Conservation (phyloP, 177 flowering plant genomes). For the Vitis hybrid region DNA sequence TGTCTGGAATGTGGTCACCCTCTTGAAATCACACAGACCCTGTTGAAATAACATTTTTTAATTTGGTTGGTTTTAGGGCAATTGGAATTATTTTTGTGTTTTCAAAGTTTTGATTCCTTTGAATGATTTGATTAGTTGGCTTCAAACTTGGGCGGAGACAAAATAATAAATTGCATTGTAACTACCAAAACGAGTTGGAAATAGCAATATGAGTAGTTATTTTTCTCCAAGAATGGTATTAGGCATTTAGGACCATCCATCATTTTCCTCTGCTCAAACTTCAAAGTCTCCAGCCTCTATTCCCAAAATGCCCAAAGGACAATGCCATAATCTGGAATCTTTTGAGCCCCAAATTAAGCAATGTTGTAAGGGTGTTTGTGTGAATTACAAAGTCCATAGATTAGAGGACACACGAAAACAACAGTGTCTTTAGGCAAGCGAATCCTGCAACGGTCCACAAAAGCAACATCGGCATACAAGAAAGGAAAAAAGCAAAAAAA, state of each 20-base stretch:
- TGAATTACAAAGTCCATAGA: background rate
- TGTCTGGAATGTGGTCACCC: no score
- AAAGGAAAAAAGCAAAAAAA: background rate
- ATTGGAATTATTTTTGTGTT: no score
- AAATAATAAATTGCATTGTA: background rate
- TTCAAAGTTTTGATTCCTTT: no score
- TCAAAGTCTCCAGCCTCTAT: background rate
- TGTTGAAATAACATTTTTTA: no score
- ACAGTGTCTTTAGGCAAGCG: conserved; percentile 9
- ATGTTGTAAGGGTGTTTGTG: background rate
- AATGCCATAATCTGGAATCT: no score
- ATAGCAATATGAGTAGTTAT: background rate
- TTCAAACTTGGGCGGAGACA: background rate
- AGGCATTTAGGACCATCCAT: background rate
- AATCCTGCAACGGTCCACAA: conserved; percentile 15
- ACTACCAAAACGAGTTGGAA: background rate
- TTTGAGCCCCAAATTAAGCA: background rate
- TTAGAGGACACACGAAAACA: background rate
- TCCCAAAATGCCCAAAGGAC: no score
- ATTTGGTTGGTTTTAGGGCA: no score
- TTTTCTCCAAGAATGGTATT: background rate
- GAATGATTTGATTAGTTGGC: no score
- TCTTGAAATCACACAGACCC: no score
- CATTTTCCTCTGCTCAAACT: background rate
- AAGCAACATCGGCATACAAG: conserved; percentile 1